Evolutionary conservation across 1,284 basidiomycete species (phyloP), one percentile per base, ranked within the genome.

Genomic region (Sparassis latifolia): DNA sequence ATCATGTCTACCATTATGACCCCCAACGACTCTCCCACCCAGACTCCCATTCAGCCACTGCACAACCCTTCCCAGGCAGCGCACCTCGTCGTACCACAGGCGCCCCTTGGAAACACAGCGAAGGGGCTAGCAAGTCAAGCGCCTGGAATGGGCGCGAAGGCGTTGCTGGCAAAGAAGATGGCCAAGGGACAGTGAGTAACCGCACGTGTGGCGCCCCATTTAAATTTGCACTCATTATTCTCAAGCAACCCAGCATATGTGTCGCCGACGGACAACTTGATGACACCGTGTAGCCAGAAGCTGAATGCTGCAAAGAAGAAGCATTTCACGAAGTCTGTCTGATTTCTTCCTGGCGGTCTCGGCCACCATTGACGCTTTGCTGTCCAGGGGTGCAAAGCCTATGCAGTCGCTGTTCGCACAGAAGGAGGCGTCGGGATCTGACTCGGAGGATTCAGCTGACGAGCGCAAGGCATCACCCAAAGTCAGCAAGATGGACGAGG

Each of bases 261-360:
- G 58, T 96, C 93, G 10, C 94, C 94, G 4, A 96, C 94, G 6
- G 94, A 97, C 68, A 90, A 89, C 62, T 76, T 97, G 68, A 83
- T 96, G 77, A 95, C 92, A 3, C 94, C 94, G 1, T 84, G 84
- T 66, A 89, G 92, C 4, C 86, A 92, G 70, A 97, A 96, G 69
- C 79, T 97, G 49, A 85, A 76, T 48, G 86, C 87, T 27, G 86
- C 87, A 3, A 94, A 86, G 78, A 92, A 94, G 78, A 92, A 92
- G 69, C 90, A 92, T 61, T 97, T 95, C 63, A 73, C 70, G 48
- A 95, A 91, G 93, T 95, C 58, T 46, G 88, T 54, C 33, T 30
- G 28, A 2, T 30, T 2, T 27, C 2, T 39, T 30, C 27, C 10
- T 2, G 37, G 31, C 6, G 1, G 6, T 33, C 31, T 9, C 28